Evolutionary conservation across 2,329 filamentous ascomycete genomes (phyloP), one percentile per base, ranked within the genome.

Genomic region (Colletotrichum tofieldiae): DNA sequence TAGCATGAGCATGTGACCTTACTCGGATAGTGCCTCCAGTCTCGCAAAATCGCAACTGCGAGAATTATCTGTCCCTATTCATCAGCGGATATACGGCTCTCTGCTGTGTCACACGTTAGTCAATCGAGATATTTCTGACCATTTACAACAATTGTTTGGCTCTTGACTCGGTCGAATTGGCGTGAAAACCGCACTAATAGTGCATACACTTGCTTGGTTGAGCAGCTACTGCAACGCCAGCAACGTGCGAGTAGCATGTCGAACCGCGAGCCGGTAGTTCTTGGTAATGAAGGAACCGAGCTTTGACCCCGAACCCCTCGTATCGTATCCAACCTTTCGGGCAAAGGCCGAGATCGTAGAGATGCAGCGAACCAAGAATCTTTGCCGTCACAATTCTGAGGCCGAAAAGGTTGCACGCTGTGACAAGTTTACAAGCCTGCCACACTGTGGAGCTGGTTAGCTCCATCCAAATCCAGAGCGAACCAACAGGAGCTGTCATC

Each of bases 1-100:
- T 69, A 69, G 70, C 70, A 70, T 72, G 65, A 70, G 66, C 65
- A 72, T 65, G 65, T 35, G 65, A 60, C 69, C 65, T 70, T 72
- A 32, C 55, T 64, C 65, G 39, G 35, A 35, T n/a, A 55, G 45
- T 47, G 45, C 52, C 59, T 60, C 56, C 41, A 12, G 35, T 67
- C 58, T 72, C 63, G 65, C 58, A 55, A 41, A 18, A 55, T 54
- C n/a, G 60, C 54, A 35, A 55, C 59, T 64, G 70, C 59, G 41
- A 70, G 54, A 54, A 65, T 60, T n/a, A 41, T 43, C 54, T 26
- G 47, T 29, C 47, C 35, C 55, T 59, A 43, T 45, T 61, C 26
- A n/a, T 39, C 23, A 64, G 56, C 29, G 51, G 69, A 47, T 37
- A 41, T 52, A 52, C 29, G 35, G 29, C 55, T 60, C 39, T 61